These are phyloP conservation scores for Suillus weaverae DNA, from an alignment of 768 basidiomycete species.

Conservation along the genomic window DNA sequence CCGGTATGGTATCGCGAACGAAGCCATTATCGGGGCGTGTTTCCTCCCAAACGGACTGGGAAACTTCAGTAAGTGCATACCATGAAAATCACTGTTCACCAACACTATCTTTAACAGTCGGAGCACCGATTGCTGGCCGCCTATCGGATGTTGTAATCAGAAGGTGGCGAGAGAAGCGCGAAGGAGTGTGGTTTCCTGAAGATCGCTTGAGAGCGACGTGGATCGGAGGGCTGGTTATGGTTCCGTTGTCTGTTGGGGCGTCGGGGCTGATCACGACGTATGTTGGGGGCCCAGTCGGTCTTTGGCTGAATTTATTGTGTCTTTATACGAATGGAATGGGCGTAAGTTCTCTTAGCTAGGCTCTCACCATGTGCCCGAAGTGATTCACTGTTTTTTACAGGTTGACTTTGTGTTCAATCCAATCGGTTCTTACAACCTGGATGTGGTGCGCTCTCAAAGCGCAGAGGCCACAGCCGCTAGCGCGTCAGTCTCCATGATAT, in stretches of 20 bases:
- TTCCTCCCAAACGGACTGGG: slow-evolving; percentile 63
- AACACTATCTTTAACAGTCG: slow-evolving; percentile 38
- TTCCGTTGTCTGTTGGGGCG: slow-evolving; percentile 48
- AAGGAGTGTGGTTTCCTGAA: slow-evolving; percentile 60
- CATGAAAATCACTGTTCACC: neutral
- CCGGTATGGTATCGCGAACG: slow-evolving; percentile 56
- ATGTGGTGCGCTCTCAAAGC: neutral
- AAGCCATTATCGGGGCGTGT: slow-evolving; percentile 57
- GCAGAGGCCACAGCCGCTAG: slow-evolving; percentile 42
- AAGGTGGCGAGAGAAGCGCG: slow-evolving; percentile 44
- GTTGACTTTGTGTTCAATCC: neutral
- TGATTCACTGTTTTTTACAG: neutral
- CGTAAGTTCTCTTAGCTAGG: slow-evolving; percentile 33
- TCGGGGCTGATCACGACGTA: slow-evolving; percentile 49
- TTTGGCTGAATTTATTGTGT: slow-evolving; percentile 47
- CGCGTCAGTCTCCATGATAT: slow-evolving; percentile 36
- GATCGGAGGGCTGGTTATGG: slow-evolving; percentile 41
- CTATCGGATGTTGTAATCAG: slow-evolving; percentile 54
- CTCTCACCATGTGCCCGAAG: neutral
- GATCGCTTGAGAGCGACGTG: slow-evolving; percentile 56
- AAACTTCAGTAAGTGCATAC: slow-evolving; percentile 48
- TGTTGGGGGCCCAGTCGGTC: slow-evolving; percentile 45
- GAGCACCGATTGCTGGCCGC: slow-evolving; percentile 55
- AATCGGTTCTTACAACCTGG: neutral
- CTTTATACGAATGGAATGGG: slow-evolving; percentile 61